A percentile compares a stretch with the other conserved stretches of the same genome.
Conservation (phyloP, 345 rosid species). For the Brassica rapa region DNA sequence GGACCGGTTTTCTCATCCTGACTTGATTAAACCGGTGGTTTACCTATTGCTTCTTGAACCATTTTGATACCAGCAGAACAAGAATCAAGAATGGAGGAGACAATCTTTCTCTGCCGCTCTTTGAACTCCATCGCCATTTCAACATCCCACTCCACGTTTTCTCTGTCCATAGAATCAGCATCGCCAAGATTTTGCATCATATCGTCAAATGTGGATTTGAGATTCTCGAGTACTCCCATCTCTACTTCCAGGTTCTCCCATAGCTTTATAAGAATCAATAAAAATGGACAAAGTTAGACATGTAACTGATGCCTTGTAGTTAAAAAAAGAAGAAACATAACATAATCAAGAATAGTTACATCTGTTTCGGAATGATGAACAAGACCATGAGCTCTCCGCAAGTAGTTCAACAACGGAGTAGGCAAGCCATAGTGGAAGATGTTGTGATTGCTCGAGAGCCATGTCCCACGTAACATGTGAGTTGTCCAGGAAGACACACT, state of each 20-base stretch:
- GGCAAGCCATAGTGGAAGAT: slow-evolving; percentile 86
- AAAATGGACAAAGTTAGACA: neutral
- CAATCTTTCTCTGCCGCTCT: slow-evolving; percentile 59
- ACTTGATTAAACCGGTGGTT: slow-evolving; percentile 27
- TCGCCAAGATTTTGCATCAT: slow-evolving; percentile 71
- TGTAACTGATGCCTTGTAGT: neutral
- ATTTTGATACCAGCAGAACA: slow-evolving; percentile 61
- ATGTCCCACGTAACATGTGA: slow-evolving; percentile 95
- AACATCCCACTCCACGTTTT: slow-evolving; percentile 58
- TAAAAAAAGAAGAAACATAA: neutral
- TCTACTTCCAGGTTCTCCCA: slow-evolving; percentile 58
- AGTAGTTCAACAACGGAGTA: slow-evolving; percentile 62
- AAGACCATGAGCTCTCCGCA: slow-evolving; percentile 65
- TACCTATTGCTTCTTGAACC: slow-evolving; percentile 53
- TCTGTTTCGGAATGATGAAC: slow-evolving; percentile 39
- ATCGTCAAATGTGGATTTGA: slow-evolving; percentile 55
- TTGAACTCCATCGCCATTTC: slow-evolving; percentile 60
- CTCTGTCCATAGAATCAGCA: slow-evolving; percentile 55
- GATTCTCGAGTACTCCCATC: slow-evolving; percentile 61
- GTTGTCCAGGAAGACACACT: slow-evolving; percentile 48
- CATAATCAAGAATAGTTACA: slow-evolving; percentile 24
- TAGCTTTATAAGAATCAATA: slow-evolving; percentile 42
- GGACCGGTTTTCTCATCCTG: neutral
- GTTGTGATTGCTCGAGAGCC: slow-evolving; percentile 68
- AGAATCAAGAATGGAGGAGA: slow-evolving; percentile 70